Percentiles rank a stretch among this genome's conserved stretches.
Evolutionary conservation across 768 basidiomycete genomes (phyloP).

Genomic region (Amanita inopinata): DNA sequence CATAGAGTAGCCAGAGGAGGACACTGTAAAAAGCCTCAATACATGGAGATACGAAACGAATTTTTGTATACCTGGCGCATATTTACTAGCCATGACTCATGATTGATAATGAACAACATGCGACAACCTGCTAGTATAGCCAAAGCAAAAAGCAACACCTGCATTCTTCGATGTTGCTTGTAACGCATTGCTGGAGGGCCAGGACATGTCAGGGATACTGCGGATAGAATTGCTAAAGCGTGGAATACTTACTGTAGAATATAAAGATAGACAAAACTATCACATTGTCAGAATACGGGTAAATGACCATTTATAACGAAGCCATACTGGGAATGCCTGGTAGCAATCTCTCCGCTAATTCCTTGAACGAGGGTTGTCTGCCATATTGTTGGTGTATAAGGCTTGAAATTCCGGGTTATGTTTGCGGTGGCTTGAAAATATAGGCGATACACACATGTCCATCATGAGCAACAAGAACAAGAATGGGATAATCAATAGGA

Average conservation of each 20-base stretch:
- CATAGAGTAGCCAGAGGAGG: slow-evolving; percentile 74
- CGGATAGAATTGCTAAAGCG: neutral
- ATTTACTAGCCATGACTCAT: slow-evolving; percentile 57
- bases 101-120: slow-evolving; percentile 63
- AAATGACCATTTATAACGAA: neutral
- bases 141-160: slow-evolving; percentile 48
- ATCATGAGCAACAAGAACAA: slow-evolving; percentile 69
- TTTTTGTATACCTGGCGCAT: slow-evolving; percentile 54
- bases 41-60: neutral
- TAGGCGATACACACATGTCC: slow-evolving; percentile 63
- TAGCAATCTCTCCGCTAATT: slow-evolving; percentile 46
- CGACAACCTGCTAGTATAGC: slow-evolving; percentile 50
- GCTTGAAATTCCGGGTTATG: slow-evolving; percentile 26
- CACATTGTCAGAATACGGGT: neutral
- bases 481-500: slow-evolving; percentile 61
- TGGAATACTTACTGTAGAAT: slow-evolving; percentile 61
- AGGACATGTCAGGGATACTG: neutral
- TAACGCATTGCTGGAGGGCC: slow-evolving; percentile 46
- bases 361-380: slow-evolving; percentile 38
- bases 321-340: slow-evolving; percentile 66
- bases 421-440: slow-evolving; percentile 1
- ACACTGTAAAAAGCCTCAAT: slow-evolving; percentile 30
- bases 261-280: slow-evolving; percentile 67
- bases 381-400: slow-evolving; percentile 75
- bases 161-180: slow-evolving; percentile 44